Conservation (phyloP, 78 protist genomes). For the Monosiga brevicollis region DNA sequence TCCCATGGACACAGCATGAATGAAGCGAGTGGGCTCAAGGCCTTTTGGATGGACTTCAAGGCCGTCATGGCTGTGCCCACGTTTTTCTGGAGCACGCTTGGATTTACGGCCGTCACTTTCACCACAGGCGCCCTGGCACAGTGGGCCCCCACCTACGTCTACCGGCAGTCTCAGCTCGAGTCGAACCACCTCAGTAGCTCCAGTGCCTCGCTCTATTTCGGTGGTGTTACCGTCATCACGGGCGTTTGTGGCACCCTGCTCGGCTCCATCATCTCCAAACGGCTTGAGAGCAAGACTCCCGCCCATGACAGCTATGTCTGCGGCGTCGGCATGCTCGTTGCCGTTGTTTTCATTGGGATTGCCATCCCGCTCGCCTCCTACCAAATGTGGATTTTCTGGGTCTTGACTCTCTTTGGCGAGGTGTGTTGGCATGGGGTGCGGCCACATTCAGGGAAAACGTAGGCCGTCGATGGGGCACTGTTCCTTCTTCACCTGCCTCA, state of each 20-base stretch:
- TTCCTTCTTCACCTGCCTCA: too few species aligned
- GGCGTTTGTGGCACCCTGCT: not conserved
- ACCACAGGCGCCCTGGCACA: not conserved
- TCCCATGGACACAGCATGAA: not conserved
- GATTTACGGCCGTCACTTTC: not conserved
- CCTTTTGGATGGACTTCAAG: not conserved
- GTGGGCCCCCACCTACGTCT: slow-evolving; percentile 1
- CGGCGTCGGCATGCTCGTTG: not conserved
- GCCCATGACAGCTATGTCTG: not conserved
- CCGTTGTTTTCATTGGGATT: not conserved
- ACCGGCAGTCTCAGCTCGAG: too few species aligned
- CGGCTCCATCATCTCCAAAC: not conserved
- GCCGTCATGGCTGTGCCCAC: not conserved
- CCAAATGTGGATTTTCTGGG: not conserved
- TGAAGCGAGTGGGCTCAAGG: not conserved
- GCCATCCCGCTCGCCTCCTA: not conserved
- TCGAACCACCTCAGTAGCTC: too few species aligned
- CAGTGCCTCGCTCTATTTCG: not conserved
- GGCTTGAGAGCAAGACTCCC: not conserved
- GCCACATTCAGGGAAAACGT: too few species aligned
- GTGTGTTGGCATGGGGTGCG: not conserved
- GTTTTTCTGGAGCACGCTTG: not conserved
- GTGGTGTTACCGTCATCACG: not conserved
- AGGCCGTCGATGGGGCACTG: too few species aligned
- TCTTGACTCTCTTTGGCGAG: not conserved